phyloP scores from a whole-genome alignment of 129 eudicot genomes.

The Pulicaria dysenterica region DNA sequence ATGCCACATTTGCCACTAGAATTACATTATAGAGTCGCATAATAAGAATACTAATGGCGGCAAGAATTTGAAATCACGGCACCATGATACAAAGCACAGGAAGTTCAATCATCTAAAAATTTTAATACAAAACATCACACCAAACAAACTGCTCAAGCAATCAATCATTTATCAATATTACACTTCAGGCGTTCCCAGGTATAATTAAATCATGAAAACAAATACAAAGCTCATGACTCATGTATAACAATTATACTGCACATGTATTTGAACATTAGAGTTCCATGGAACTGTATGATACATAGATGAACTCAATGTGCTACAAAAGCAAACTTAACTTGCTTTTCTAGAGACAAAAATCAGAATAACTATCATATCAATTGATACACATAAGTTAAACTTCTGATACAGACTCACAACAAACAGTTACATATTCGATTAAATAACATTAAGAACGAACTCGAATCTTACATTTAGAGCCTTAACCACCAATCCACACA shows the following conservation, averaged over 20 bases:
- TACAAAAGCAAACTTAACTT: background rate
- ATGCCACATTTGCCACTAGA: background rate
- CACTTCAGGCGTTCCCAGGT: background rate
- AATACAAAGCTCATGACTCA: background rate
- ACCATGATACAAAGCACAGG: background rate
- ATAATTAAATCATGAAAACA: background rate
- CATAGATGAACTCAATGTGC: background rate
- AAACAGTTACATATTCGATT: background rate
- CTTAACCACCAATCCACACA: background rate
- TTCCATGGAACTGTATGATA: background rate
- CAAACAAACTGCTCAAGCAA: constrained; percentile 1
- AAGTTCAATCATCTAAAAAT: background rate
- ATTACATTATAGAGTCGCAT: background rate
- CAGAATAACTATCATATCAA: background rate
- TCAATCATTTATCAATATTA: background rate
- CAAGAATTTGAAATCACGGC: background rate
- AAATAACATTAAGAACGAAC: background rate
- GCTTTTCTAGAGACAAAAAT: background rate
- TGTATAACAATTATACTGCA: background rate
- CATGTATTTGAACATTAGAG: background rate
- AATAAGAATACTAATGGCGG: background rate
- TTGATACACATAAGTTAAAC: background rate
- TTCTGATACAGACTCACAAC: background rate
- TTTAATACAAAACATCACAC: background rate
- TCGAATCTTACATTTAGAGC: background rate